These are phyloP conservation scores for Salix arbutifolia DNA, from an alignment of 345 rosid genomes.

Conservation along the genomic window DNA sequence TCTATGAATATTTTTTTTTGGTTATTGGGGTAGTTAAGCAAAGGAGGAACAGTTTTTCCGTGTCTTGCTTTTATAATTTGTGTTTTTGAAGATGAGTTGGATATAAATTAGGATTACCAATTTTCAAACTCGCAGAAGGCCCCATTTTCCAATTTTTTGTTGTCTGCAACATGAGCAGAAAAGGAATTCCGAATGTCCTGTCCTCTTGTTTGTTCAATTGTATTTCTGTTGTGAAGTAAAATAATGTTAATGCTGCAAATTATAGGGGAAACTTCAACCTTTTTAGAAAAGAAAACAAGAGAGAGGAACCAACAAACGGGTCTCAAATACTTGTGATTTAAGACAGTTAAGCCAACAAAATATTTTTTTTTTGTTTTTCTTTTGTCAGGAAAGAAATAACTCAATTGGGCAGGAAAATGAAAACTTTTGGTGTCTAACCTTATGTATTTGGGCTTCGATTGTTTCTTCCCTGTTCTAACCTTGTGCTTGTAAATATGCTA, in stretches of 20 bases:
- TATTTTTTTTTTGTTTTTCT: too few species aligned
- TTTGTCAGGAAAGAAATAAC: not conserved
- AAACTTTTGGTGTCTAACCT: not conserved
- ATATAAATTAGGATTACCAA: not conserved
- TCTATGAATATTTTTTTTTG: not conserved
- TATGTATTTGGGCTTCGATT: too few species aligned
- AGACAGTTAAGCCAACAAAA: too few species aligned
- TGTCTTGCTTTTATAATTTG: not conserved
- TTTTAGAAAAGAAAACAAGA: not conserved
- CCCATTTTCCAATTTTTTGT: not conserved
- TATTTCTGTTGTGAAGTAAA: too few species aligned
- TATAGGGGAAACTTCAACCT: not conserved
- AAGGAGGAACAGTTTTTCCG: too few species aligned
- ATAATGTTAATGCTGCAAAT: too few species aligned
- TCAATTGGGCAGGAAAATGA: not conserved
- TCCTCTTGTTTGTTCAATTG: not conserved
- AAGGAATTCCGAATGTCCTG: not conserved
- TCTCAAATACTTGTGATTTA: too few species aligned
- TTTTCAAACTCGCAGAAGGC: not conserved
- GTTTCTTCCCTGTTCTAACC: not conserved
- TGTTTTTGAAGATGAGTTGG: not conserved
- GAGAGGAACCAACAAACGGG: too few species aligned
- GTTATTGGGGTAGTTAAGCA: too few species aligned
- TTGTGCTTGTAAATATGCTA: not conserved
- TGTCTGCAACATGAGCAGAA: not conserved